These are phyloP conservation scores for Colletotrichum sp. DNA, from an alignment of 2,329 filamentous ascomycete genomes.

Conservation along the genomic window DNA sequence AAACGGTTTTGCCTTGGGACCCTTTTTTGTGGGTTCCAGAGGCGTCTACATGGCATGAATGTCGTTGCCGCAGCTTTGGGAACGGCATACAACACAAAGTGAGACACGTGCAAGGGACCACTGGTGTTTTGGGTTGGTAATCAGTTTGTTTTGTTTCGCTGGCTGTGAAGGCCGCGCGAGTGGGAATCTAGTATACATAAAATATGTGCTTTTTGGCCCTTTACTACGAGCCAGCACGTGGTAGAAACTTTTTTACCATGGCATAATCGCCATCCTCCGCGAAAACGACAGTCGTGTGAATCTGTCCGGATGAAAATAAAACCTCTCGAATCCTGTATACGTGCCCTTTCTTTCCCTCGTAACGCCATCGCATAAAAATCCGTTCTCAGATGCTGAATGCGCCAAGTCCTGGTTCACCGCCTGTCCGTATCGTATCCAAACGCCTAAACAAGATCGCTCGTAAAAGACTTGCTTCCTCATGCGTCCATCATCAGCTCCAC, in stretches of 20 bases:
- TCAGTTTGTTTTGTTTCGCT: conserved; percentile 11
- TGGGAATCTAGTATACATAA: conserved; percentile 14
- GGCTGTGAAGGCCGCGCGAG: neutral
- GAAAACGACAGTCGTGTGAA: conserved; percentile 1
- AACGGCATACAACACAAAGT: neutral
- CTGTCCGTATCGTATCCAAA: conserved; percentile 2
- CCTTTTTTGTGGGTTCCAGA: neutral
- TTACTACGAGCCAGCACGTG: neutral
- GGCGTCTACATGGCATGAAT: neutral
- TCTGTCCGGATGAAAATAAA: neutral
- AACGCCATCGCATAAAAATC: conserved; percentile 15
- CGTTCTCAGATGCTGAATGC: conserved; percentile 9
- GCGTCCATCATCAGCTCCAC: conserved; percentile 63
- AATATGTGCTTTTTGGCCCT: neutral
- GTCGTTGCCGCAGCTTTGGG: neutral
- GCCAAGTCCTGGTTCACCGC: neutral
- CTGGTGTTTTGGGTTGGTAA: neutral
- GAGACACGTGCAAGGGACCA: neutral
- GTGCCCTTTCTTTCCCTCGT: neutral
- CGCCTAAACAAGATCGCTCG: conserved; percentile 9
- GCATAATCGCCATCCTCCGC: neutral
- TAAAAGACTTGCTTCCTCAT: conserved; percentile 17
- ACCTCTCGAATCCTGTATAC: neutral
- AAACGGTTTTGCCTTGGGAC: neutral
- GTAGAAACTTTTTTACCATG: conserved; percentile 8